These are phyloP conservation scores for Rhododendron kiyosumense DNA, from an alignment of 148 eudicot species.

Conservation along the genomic window DNA sequence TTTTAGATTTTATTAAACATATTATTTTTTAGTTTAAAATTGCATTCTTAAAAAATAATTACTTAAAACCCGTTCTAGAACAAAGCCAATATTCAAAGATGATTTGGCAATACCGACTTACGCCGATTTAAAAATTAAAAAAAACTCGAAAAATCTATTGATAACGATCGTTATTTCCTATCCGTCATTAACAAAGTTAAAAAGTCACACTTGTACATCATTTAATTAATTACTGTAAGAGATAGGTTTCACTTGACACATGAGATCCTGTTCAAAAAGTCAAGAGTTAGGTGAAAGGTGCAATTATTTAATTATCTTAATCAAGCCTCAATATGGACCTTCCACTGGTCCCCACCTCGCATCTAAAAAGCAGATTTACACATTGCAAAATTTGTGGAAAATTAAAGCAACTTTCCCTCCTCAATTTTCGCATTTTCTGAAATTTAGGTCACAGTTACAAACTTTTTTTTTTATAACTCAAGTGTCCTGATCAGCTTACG, in stretches of 20 bases:
- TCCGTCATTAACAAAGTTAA: neutral
- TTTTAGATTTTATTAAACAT: too few species aligned
- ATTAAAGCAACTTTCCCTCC: neutral
- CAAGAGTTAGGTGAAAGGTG: conserved; percentile 4
- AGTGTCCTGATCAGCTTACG: too few species aligned
- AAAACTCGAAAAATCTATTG: neutral
- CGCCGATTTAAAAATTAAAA: neutral
- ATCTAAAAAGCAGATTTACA: neutral
- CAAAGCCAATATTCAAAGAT: too few species aligned
- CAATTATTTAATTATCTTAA: neutral
- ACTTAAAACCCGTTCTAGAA: too few species aligned
- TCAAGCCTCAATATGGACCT: neutral
- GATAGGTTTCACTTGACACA: neutral
- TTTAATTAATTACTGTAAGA: neutral
- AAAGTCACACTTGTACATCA: neutral
- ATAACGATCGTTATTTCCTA: neutral
- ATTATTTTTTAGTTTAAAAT: too few species aligned
- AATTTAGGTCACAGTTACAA: neutral
- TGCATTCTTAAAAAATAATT: too few species aligned
- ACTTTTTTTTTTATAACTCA: neutral
- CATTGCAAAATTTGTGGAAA: neutral
- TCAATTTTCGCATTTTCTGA: neutral
- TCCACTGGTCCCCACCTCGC: neutral
- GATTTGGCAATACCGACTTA: neutral
- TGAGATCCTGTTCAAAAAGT: neutral